These are phyloP conservation scores for Sclerotinia trifoliorum DNA, from an alignment of 2,329 filamentous ascomycete genomes.

Conservation along the genomic window DNA sequence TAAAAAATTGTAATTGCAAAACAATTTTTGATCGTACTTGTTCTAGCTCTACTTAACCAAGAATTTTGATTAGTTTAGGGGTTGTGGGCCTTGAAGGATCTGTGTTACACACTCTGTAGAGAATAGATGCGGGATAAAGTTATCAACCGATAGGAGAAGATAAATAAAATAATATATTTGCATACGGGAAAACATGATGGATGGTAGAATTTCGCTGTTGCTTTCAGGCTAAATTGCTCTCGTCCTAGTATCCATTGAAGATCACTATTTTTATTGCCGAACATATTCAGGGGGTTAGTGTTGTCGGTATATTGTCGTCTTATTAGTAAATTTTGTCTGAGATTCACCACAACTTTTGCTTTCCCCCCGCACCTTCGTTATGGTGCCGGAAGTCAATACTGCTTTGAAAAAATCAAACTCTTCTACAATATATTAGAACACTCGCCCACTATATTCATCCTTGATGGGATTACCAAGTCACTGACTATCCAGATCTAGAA, in stretches of 20 bases:
- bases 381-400: background rate
- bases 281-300: background rate
- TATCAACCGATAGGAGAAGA: too few species aligned
- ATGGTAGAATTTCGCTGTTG: too few species aligned
- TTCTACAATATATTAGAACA: background rate
- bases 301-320: background rate
- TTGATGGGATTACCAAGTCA: background rate
- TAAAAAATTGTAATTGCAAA: background rate
- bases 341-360: background rate
- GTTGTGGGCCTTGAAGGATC: background rate
- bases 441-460: background rate
- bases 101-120: background rate
- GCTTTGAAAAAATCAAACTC: background rate
- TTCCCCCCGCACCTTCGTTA: background rate
- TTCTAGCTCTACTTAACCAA: background rate
- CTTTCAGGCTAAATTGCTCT: too few species aligned
- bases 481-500: background rate
- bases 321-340: background rate
- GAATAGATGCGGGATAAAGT: background rate
- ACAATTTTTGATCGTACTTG: background rate
- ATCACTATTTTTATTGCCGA: slow-evolving; percentile 5
- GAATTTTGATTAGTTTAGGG: background rate
- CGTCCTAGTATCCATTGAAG: background rate
- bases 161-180: too few species aligned
- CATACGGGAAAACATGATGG: too few species aligned